Conservation (phyloP, 768 basidiomycete genomes). For the Pleurotus giganteus region DNA sequence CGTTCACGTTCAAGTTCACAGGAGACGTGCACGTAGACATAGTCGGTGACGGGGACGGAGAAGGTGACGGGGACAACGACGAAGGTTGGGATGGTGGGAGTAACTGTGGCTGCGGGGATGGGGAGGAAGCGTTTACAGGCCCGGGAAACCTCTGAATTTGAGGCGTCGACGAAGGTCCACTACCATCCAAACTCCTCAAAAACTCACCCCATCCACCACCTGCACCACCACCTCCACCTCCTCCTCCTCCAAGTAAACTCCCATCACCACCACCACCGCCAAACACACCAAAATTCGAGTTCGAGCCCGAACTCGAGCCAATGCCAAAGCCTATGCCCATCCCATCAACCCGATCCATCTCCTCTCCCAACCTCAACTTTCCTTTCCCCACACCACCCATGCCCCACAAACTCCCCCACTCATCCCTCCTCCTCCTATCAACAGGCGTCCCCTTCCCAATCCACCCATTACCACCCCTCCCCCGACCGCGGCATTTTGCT, state of each 20-base stretch:
- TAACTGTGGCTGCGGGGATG: background rate
- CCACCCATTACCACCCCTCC: background rate
- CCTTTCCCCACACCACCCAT: background rate
- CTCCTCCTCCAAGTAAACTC: background rate
- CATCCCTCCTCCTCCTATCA: background rate
- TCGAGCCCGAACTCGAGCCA: background rate
- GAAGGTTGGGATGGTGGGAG: background rate
- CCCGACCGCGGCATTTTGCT: too few species aligned
- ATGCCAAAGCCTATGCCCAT: background rate
- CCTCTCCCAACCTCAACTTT: background rate
- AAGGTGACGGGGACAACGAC: background rate
- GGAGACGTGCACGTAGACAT: too few species aligned
- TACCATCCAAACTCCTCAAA: constrained; percentile 3
- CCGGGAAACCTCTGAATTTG: background rate
- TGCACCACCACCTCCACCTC: background rate
- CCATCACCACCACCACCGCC: background rate
- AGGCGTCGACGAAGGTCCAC: background rate
- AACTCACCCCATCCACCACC: constrained; percentile 2
- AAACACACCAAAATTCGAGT: too few species aligned
- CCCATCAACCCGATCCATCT: constrained; percentile 5
- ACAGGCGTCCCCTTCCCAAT: constrained; percentile 5
- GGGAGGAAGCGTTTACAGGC: background rate
- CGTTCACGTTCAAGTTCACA: too few species aligned
- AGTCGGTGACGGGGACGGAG: too few species aligned
- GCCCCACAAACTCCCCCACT: constrained; percentile 2